A percentile compares a stretch with the other conserved stretches of the same genome.
These are phyloP conservation scores for Euphorbia tirucalli DNA, from an alignment of 345 rosid genomes.

Conservation along the genomic window DNA sequence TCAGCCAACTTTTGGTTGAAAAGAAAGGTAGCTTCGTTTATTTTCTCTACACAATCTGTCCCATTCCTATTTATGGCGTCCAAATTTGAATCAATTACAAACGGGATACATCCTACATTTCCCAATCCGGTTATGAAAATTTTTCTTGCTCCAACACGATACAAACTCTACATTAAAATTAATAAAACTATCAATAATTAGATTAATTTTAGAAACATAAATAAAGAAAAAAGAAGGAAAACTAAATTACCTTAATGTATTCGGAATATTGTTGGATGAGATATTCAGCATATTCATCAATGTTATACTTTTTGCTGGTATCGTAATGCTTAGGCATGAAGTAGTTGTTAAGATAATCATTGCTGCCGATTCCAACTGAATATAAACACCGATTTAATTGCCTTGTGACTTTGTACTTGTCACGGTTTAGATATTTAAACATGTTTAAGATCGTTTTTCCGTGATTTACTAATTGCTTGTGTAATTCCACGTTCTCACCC, in stretches of 20 bases:
- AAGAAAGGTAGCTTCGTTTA: constrained; percentile 7
- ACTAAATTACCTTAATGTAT: constrained; percentile 27
- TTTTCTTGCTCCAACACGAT: constrained; percentile 26
- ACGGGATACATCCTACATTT: constrained; percentile 16
- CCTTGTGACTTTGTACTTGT: background rate
- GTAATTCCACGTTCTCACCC: constrained; percentile 5
- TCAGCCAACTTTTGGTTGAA: constrained; percentile 9
- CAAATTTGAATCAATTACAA: background rate
- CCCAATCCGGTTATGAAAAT: constrained; percentile 13
- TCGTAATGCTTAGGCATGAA: constrained; percentile 11
- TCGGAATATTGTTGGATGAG: constrained; percentile 18
- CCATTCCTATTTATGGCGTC: background rate
- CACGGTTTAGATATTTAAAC: background rate
- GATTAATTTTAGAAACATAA: no score
- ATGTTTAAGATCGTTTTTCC: constrained; percentile 2
- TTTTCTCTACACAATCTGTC: background rate
- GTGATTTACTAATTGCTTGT: constrained; percentile 14
- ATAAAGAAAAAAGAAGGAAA: no score
- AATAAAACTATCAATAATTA: no score
- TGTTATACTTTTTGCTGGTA: constrained; percentile 5
- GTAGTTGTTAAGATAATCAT: constrained; percentile 28
- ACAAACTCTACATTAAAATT: constrained; percentile 16
- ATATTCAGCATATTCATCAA: constrained; percentile 15
- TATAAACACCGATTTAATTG: constrained; percentile 15
- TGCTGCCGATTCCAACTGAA: constrained; percentile 11